Evolutionary conservation across 2,329 filamentous ascomycete genomes (phyloP), one percentile per base, ranked within the genome.

Genomic region (Sporothrix globosa): DNA sequence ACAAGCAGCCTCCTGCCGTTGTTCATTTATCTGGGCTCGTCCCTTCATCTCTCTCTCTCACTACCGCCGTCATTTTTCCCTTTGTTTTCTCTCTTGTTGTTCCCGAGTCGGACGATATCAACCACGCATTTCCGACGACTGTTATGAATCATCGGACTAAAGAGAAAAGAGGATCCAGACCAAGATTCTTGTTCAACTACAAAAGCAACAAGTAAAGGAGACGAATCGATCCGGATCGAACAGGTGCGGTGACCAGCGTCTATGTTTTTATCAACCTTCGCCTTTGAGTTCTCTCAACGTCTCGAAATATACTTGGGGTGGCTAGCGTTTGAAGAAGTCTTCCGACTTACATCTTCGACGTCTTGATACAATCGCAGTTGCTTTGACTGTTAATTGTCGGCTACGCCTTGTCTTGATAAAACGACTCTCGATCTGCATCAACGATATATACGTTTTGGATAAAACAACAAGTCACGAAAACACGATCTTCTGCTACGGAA

Each of bases 11-110:
- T 34, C 24, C n/a, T 53, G 21, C 41, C 58, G 34, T n/a, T 46
- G 27, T 21, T 50, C 58, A 30, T 69, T 69, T 60, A 66, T 58
- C 48, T 63, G 52, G 54, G 21, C 34, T 69, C 54, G 54, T 46
- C 24, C 39, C 30, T 27, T 24, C 67, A 27, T 14, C 41, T 46
- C 44, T 46, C 10, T 34, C 21, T 61, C 54, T 21, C 21, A 6
- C 30, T 13, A n/a, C 27, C 19, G 27, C 48, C 41, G n/a, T 13
- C 60, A 19, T 27, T 41, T n/a, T 21, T 14, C 65, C 21, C 34
- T 41, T 44, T 41, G 46, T 39, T 44, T 54, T 41, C 19, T n/a
- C 10, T 11, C 4, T 13, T 53, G 34, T 14, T 19, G 30, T 50
- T 17, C 9, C 34, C 14, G 17, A 13, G n/a, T 50, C 24, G 6